A percentile compares a stretch with the other conserved stretches of the same genome.
Evolutionary conservation across 768 basidiomycete genomes (phyloP).

Genomic region (Phylloporus sp.): DNA sequence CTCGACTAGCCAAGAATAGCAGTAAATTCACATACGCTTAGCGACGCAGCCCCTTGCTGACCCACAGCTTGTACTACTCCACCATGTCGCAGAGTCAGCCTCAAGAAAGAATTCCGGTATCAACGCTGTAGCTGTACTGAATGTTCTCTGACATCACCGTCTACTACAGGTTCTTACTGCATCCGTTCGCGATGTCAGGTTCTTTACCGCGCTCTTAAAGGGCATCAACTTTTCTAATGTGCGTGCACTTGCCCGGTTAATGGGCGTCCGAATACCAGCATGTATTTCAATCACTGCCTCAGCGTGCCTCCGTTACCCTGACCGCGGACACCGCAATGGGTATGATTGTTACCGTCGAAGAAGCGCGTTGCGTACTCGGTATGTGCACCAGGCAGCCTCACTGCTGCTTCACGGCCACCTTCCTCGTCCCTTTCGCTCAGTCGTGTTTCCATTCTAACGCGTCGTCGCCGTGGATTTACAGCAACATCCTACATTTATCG

Average conservation of each 20-base stretch:
- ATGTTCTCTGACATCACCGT: slow-evolving; percentile 2
- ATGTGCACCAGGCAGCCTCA: slow-evolving; percentile 19
- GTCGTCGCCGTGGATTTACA: slow-evolving; percentile 27
- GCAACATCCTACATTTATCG: slow-evolving; percentile 81
- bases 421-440: neutral
- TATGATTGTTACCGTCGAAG: slow-evolving; percentile 78
- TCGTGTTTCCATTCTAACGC: neutral
- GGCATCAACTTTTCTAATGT: slow-evolving; percentile 82
- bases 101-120: slow-evolving; percentile 24
- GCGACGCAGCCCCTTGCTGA: neutral
- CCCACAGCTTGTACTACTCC: neutral
- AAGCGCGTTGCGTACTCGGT: slow-evolving; percentile 80
- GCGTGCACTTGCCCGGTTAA: slow-evolving; percentile 26
- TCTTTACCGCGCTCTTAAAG: slow-evolving; percentile 72
- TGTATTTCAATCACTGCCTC: slow-evolving; percentile 8
- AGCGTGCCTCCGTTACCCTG: slow-evolving; percentile 78
- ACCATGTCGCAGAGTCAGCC: slow-evolving; percentile 16
- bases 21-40: neutral
- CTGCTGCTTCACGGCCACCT: neutral
- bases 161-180: slow-evolving; percentile 54
- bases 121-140: neutral
- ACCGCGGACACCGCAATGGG: slow-evolving; percentile 64
- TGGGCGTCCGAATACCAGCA: neutral
- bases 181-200: slow-evolving; percentile 77
- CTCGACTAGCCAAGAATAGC: neutral